Base-by-base conservation (phyloP, 306 rosid genomes). In the Castanea sativa region DNA sequence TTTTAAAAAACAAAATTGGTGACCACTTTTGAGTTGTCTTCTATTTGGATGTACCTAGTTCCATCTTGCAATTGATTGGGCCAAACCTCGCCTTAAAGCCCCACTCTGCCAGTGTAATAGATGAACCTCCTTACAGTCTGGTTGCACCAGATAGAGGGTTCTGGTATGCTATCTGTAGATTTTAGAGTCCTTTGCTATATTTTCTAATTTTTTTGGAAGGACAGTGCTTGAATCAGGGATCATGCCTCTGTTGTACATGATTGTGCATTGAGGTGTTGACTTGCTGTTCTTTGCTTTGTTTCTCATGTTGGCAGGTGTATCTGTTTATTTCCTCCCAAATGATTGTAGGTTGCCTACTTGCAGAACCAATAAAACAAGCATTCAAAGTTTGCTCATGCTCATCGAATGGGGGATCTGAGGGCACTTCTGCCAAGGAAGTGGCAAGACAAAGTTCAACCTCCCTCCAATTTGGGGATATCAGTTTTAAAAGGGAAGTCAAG, bases 361-460 rank as follows among this genome's bases (percentile, higher is more conserved):
- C 86, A 0, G 93, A 94, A 70, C 94, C 93, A 71, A 89, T 89
- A 77, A 74, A 82, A 76, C 81, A 92, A 77, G 98, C 97, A 55
- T 88, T 90, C 85, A 87, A 82, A 77, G 84, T 90, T n/a, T 32
- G 87, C 43, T 86, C 95, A 73, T 73, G 73, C 74, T 87, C 89
- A 2, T 65, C 15, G 69, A 80, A 79, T 65, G 82, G 53, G 68
- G 61, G 63, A 69, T 61, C 74, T 18, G 71, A 73, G 55, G 65
- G 83, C 15, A 23, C 59, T 5, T 67, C 20, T 58, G 82, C 57
- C 57, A 91, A 77, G 74, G 84, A 78, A 64, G 60, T 13, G 35
- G 60, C 23, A 45, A 87, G 55, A 78, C 59, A 81, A 23, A 29
- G 49, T 33, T 55, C 88, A 30, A 77, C 81, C 55, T 78, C 73